Evolutionary conservation across 176 grass and related monocot species (phyloP), one percentile per base, ranked within the genome.

Genomic region (Musa acuminata): DNA sequence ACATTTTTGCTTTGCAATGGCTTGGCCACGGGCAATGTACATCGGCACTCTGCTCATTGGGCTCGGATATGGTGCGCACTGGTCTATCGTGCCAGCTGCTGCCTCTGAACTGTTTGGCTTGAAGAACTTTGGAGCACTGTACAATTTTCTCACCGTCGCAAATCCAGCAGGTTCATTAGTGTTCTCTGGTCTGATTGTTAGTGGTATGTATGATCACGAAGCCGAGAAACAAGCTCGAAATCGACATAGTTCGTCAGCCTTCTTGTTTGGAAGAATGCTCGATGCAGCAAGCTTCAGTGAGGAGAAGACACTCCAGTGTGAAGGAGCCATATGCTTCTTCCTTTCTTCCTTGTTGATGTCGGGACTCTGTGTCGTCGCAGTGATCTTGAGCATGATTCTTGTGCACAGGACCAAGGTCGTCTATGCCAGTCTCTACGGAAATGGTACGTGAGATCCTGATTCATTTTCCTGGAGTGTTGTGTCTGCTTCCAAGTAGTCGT

Each of bases 51-150:
- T 72, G 8, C 69, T 72, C 16, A 72, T 53, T 2, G 69, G 69
- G 1, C n/a, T 72, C 11, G 49, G 49, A 22, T 72, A 52, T 22
- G 49, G 69, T 19, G 49, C 19, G 51, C 69, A 52, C n/a, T 72
- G 69, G 69, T 9, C 49, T 29, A 72, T 72, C 11, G 48, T 72
- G 0, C 69, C 69, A 23, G 69, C 69, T 24, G 69, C 69, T 13
- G 69, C 69, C 19, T 72, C 69, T 52, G 69, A 72, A 12, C 51
- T 72, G 49, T 72, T 72, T 52, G 69, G 69, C 17, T 29, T 72
- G 49, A 72, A 72, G 10, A 72, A 52, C 51, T 72, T 72, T 23
- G 69, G 67, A 50, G 67, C 67, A 7, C 19, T 69, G 19, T 72
- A 72, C 49, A 72, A 72, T 52, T 72, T 72, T 52, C 69, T 72